These are phyloP conservation scores for Metschnikowia kunwiensis DNA, from an alignment of 805 yeast species.

Conservation along the genomic window DNA sequence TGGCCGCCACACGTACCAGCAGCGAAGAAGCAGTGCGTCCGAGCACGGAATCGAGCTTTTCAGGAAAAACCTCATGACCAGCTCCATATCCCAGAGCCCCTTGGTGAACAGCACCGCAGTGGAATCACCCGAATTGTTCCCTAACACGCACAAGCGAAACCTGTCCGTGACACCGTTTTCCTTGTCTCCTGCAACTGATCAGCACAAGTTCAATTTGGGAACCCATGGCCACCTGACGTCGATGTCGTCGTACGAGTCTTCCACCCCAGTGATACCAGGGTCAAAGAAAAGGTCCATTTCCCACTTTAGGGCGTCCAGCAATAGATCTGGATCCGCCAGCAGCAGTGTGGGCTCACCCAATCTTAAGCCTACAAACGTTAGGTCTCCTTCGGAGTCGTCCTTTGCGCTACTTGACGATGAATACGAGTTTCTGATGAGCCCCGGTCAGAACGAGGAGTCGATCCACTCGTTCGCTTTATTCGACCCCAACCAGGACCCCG, in stretches of 20 bases:
- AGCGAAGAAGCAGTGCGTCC: constrained; percentile 41
- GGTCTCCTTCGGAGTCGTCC: constrained; percentile 56
- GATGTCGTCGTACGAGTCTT: constrained; percentile 13
- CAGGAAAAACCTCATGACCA: constrained; percentile 25
- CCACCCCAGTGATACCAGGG: constrained; percentile 8
- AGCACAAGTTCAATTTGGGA: constrained; percentile 14
- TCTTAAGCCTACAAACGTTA: constrained; percentile 44
- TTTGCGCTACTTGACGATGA: constrained; percentile 56
- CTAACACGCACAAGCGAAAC: constrained; percentile 30
- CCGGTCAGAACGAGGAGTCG: constrained; percentile 22
- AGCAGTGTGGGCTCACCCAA: constrained; percentile 48
- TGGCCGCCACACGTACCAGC: constrained; percentile 61
- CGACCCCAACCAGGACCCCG: constrained; percentile 57
- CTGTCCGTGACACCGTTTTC: constrained; percentile 45
- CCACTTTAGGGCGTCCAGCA: constrained; percentile 16
- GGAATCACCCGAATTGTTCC: constrained; percentile 18
- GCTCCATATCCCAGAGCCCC: constrained; percentile 23
- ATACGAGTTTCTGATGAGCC: constrained; percentile 27
- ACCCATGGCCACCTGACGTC: constrained; percentile 14
- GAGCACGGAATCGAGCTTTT: constrained; percentile 43
- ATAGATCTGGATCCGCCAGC: constrained; percentile 34
- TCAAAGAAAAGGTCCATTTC: constrained; percentile 18
- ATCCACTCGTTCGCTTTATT: constrained; percentile 55
- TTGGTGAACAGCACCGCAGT: constrained; percentile 17
- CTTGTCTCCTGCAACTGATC: constrained; percentile 39